Conservation (phyloP, 163 green algal species). For the Scenedesmus sp. region DNA sequence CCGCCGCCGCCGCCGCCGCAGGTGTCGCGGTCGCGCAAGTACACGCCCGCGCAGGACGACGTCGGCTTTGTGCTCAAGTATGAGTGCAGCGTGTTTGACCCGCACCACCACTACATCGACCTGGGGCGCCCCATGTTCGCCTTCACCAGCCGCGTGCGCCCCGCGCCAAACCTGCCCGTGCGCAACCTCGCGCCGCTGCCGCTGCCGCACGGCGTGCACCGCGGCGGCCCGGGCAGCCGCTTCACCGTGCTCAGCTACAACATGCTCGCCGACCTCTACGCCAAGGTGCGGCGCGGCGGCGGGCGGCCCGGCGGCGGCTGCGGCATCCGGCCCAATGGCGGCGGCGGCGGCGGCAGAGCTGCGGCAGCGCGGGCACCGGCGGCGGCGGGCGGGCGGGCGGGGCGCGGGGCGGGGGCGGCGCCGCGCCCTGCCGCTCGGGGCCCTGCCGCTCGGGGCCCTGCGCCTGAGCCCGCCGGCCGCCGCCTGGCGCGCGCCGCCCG, state of each 20-base stretch:
- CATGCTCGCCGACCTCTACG: conserved; percentile 97
- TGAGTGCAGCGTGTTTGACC: conserved; percentile 85
- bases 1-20: conserved; percentile 37
- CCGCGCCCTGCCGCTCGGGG: no score
- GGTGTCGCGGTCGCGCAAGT: conserved; percentile 70
- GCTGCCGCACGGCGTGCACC: conserved; percentile 39
- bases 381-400: no score
- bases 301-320: no score
- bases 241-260: conserved; percentile 99
- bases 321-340: no score
- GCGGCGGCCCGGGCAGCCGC: conserved; percentile 49
- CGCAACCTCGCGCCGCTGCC: conserved; percentile 80
- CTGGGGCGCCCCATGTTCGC: conserved; percentile 25
- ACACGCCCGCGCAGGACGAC: conserved; percentile 89
- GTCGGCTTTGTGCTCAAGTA: conserved; percentile 92
- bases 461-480: neutral
- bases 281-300: conserved; percentile 69
- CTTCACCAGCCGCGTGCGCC: conserved; percentile 78
- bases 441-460: neutral
- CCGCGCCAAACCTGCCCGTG: conserved; percentile 78
- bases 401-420: no score
- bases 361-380: no score
- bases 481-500: neutral
- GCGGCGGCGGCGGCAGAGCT: no score
- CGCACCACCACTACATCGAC: conserved; percentile 55